Evolutionary conservation across 805 yeast genomes (phyloP).

Genomic region (Candida koratica): DNA sequence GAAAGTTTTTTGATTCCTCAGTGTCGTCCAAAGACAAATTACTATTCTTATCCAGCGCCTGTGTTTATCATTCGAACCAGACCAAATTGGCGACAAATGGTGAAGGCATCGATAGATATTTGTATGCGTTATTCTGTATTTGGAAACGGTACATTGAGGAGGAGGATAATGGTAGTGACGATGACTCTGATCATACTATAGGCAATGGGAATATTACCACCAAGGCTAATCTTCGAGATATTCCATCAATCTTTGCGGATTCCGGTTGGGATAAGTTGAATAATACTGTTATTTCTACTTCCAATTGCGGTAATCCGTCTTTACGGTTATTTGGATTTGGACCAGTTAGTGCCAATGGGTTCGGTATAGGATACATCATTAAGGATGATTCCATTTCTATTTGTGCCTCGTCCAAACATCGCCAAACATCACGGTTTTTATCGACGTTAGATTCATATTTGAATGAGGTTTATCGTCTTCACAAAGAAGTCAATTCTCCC

Average conservation of each 20-base stretch:
- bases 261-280: constrained; percentile 84
- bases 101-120: constrained; percentile 87
- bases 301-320: constrained; percentile 62
- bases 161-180: constrained; percentile 19
- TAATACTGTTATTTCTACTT: constrained; percentile 67
- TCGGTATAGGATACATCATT: constrained; percentile 54
- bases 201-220: constrained; percentile 28
- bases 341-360: constrained; percentile 55
- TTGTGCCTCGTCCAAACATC: constrained; percentile 57
- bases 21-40: constrained; percentile 58
- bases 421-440: constrained; percentile 55
- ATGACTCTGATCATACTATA: constrained; percentile 20
- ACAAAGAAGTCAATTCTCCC: constrained; percentile 21
- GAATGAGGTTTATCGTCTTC: constrained; percentile 39
- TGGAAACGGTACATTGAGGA: constrained; percentile 64
- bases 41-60: constrained; percentile 60
- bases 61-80: constrained; percentile 61
- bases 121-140: constrained; percentile 81
- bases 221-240: constrained; percentile 22
- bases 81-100: constrained; percentile 72
- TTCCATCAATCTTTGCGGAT: constrained; percentile 80
- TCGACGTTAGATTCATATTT: constrained; percentile 50
- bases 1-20: constrained; percentile 72
- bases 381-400: constrained; percentile 50
- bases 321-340: constrained; percentile 57